Base-by-base conservation (phyloP, 2,329 filamentous ascomycete species). In the Rutstroemia sp. region DNA sequence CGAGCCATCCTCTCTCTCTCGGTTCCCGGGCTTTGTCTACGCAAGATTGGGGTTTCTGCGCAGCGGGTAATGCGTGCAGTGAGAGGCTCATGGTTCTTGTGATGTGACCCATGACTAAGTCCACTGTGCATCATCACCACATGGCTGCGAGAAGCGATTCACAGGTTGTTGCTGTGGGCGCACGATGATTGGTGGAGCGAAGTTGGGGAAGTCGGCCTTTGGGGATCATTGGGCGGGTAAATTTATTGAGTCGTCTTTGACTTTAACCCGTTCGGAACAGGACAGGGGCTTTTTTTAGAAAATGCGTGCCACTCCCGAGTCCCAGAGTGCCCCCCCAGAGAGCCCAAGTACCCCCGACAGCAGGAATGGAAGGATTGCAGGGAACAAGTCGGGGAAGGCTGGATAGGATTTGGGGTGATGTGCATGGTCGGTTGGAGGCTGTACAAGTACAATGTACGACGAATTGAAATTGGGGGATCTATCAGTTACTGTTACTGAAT, bases 171-270 rank as follows among this genome's bases (percentile, higher is more conserved):
- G 8, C 30, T 23, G 21, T 54, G 47, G 27, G 45, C 38, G 50
- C 27, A 46, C 37, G 23, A 34, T 60, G 59, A 56, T 59, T 54
- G 48, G 49, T 57, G 54, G 27, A 49, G 54, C 44, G 9, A 30
- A 51, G 46, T 23, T 55, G 37, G 14, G 14, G 25, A 42, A 27
- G 21, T 25, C 25, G 17, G n/a, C 21, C 5, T 34, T 10, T 12
- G 30, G 30, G 30, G 30, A 34, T 34, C 30, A 30, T 16, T 46
- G 54, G 54, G 54, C 54, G 54, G 42, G 48, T 51, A 56, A 56
- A 34, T 38, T 46, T 46, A 55, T 55, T 38, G 47, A 51, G 17
- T 50, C 25, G 46, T 21, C 17, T 46, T 49, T 49, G 17, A 34
- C 45, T 46, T 49, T 49, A 25, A 34, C 45, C 19, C 10, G 10